Percentiles rank a stretch among this genome's conserved stretches.
phyloP scores from a whole-genome alignment of 176 grass and related monocot genomes.

The barley (Hordeum vulgare) region DNA sequence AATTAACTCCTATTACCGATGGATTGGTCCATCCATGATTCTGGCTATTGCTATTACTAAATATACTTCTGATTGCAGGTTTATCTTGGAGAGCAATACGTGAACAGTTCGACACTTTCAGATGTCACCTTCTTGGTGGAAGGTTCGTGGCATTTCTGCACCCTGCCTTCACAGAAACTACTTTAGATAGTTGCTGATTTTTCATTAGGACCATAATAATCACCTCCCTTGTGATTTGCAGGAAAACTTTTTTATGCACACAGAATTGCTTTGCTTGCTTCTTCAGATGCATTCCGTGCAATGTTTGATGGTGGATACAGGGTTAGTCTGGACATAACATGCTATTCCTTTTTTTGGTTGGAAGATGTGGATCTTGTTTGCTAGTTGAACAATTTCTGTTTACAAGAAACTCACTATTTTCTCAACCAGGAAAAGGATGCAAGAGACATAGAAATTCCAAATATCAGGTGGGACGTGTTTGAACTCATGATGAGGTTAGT shows the following conservation, averaged over 20 bases:
- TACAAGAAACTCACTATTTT: conserved; percentile 11
- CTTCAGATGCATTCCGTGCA: conserved; percentile 98
- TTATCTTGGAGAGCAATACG: conserved; percentile 95
- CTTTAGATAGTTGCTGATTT: conserved; percentile 5
- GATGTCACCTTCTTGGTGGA: conserved; percentile 98
- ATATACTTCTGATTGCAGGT: conserved; percentile 44
- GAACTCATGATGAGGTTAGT: conserved; percentile 98
- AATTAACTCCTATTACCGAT: neutral
- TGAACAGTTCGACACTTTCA: conserved; percentile 91
- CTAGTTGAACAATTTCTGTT: neutral
- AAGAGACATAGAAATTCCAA: conserved; percentile 99
- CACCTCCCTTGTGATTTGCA: conserved; percentile 21
- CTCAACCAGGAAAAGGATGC: conserved; percentile 93
- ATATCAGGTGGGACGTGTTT: conserved; percentile 91
- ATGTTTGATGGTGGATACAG: conserved; percentile 99
- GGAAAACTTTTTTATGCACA: conserved; percentile 97
- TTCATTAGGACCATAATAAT: neutral
- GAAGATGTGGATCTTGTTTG: conserved; percentile 13
- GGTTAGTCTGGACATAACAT: conserved; percentile 48
- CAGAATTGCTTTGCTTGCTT: conserved; percentile 97
- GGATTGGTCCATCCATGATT: neutral
- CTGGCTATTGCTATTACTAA: conserved; percentile 2
- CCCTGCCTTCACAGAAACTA: neutral
- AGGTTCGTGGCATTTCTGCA: conserved; percentile 50
- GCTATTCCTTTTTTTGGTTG: conserved; percentile 7